phyloP scores from a whole-genome alignment of 2,329 filamentous ascomycete genomes.

The Fusarium oxysporum region DNA sequence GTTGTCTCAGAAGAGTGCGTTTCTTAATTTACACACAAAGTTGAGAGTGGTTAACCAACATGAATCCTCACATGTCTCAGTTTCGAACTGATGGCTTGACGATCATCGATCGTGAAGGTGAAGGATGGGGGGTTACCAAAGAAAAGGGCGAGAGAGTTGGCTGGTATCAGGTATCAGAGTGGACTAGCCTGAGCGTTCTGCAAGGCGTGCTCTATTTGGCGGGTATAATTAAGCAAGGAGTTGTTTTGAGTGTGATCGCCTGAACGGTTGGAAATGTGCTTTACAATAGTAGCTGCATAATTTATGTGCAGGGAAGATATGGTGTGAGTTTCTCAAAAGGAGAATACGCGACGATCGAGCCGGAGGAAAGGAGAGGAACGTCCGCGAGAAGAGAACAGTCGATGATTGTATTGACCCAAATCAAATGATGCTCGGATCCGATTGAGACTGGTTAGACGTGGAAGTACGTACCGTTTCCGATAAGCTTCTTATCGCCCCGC shows the following conservation, averaged over 20 bases:
- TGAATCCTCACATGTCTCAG: constrained; percentile 35
- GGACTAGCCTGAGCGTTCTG: constrained; percentile 36
- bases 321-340: constrained; percentile 5
- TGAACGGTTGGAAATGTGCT: constrained; percentile 10
- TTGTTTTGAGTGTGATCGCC: constrained; percentile 19
- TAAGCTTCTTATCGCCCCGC: constrained; percentile 47
- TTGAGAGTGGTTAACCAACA: constrained; percentile 7
- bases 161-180: constrained; percentile 11
- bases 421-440: constrained; percentile 8
- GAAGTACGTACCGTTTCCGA: constrained; percentile 39
- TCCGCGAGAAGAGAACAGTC: not conserved
- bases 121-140: not conserved
- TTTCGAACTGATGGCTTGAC: constrained; percentile 21
- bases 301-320: constrained; percentile 30
- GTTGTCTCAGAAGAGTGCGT: constrained; percentile 29
- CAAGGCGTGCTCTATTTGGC: constrained; percentile 37
- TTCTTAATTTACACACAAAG: constrained; percentile 37
- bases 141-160: constrained; percentile 11
- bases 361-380: constrained; percentile 6
- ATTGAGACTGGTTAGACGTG: not conserved
- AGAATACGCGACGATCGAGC: constrained; percentile 7
- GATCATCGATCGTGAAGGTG: constrained; percentile 13
- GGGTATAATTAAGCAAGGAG: constrained; percentile 37
- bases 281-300: constrained; percentile 31
- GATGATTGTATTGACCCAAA: not conserved